Evolutionary conservation across 176 grass and related monocot genomes (phyloP).

Genomic region (Oryza glaberrima): DNA sequence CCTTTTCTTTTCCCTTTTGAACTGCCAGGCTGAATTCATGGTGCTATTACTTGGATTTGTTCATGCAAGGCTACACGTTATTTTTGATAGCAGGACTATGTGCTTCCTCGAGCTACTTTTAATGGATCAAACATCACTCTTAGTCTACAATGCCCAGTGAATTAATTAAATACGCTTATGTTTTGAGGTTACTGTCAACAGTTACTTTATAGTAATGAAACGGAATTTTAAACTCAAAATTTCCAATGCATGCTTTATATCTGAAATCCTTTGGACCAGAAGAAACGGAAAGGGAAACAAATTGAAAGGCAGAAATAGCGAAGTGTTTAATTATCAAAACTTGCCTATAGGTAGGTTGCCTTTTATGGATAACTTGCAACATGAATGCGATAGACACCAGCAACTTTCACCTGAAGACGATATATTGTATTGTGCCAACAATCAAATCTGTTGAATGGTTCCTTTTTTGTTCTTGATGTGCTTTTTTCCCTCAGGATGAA

Average conservation of each 20-base stretch:
- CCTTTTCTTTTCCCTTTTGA: too few relatives aligned
- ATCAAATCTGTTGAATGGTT: conserved; percentile 32
- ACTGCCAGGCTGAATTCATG: conserved; percentile 6
- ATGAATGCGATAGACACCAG: not conserved
- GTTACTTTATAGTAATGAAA: not conserved
- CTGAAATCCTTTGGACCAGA: not conserved
- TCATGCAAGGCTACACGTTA: not conserved
- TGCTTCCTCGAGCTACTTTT: not conserved
- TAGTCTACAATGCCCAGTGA: not conserved
- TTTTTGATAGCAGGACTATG: not conserved
- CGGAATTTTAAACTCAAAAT: not conserved
- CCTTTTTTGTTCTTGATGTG: conserved; percentile 14
- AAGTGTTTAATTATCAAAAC: conserved; percentile 18
- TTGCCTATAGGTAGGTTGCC: not conserved
- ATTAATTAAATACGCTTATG: conserved; percentile 4
- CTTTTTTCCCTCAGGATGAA: conserved; percentile 69
- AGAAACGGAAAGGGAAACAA: not conserved
- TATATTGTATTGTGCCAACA: conserved; percentile 3
- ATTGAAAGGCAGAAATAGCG: not conserved
- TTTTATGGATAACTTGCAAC: not conserved
- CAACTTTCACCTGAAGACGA: conserved; percentile 30
- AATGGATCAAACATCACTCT: not conserved
- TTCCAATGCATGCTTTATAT: not conserved
- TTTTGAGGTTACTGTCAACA: conserved; percentile 6
- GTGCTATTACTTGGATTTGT: not conserved